Conservation (phyloP, 2,329 filamentous ascomycete genomes). For the Penicillium brasilianum region DNA sequence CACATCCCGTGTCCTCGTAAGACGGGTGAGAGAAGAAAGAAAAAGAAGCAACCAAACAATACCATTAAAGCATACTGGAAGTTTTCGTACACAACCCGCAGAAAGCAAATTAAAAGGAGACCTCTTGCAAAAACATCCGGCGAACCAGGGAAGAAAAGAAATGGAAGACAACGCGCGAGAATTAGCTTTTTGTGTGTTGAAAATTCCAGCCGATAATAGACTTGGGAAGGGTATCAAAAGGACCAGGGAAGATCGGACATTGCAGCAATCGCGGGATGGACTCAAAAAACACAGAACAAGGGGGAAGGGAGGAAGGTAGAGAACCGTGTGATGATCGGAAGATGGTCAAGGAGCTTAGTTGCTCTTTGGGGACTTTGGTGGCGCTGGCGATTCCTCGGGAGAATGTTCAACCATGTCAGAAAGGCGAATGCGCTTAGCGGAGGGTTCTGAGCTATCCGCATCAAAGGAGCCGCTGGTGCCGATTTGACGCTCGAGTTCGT, state of each 20-base stretch:
- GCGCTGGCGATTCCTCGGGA: constrained; percentile 32
- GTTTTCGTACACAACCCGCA: constrained; percentile 29
- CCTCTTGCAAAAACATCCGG: constrained; percentile 19
- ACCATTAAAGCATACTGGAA: constrained; percentile 34
- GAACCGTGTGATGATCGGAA: neutral
- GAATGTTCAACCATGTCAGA: constrained; percentile 59
- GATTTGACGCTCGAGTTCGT: constrained; percentile 70
- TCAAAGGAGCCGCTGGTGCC: constrained; percentile 28
- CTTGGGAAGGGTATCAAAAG: constrained; percentile 48
- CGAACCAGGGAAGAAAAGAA: constrained; percentile 13
- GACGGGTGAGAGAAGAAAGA: constrained; percentile 13
- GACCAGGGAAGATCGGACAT: constrained; percentile 38
- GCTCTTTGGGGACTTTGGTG: constrained; percentile 43
- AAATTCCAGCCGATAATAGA: constrained; percentile 38
- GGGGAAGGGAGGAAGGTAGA: neutral
- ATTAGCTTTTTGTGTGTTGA: constrained; percentile 32
- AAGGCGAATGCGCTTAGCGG: constrained; percentile 62
- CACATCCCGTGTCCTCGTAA: constrained; percentile 9
- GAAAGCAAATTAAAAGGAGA: constrained; percentile 28
- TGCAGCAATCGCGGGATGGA: constrained; percentile 24
- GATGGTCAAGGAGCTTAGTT: constrained; percentile 26
- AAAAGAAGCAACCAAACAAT: constrained; percentile 1
- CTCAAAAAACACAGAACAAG: constrained; percentile 7
- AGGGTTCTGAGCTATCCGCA: constrained; percentile 49
- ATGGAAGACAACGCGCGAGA: constrained; percentile 6